Base-by-base conservation (phyloP, 129 eudicot genomes). In the Chrysanthemum lavandulifolium region DNA sequence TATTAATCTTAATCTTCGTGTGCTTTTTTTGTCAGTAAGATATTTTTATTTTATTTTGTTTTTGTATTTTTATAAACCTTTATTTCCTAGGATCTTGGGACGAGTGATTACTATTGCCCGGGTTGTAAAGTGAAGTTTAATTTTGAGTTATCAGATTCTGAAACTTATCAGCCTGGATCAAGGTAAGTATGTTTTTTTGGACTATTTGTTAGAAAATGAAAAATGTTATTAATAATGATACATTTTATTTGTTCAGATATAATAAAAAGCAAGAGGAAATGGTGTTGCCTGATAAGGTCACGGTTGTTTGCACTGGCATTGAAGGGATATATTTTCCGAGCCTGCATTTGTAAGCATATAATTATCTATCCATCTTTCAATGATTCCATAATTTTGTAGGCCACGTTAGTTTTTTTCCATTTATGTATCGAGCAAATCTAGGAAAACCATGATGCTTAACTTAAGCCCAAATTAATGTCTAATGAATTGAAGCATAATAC, bases 111-210 rank as follows among this genome's bases (percentile, higher is more conserved):
- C 77, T 91, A 88, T 76, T 91, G 97, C 78, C 97, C 96, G 21
- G 95, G 75, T 84, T 91, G 97, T 82, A 88, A 79, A 81, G 90
- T 85, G 5, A 86, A 87, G 85, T 88, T 91, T 62, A 86, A 88
- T 69, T 91, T 86, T 84, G 92, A 91, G 80, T 83, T 91, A 76
- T 86, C 96, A 45, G 95, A 88, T 85, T 86, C 97, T 36, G 97
- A 91, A 70, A 79, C 73, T 56, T 75, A 60, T 55, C 92, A 84
- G 68, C 75, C 78, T 71, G 85, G 84, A 84, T 13, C 59, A 56
- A 86, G 84, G 97, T 88, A 76, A 73, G 77, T 83, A 15, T 69
- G 11, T 61, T 43, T 29, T 31, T 61, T 13, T 40, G 19, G 47
- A 25, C 14, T 13, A 21, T 59, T 21, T 11, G 36, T 21, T 57